Evolutionary conservation across 140 eudicot species (phyloP), one percentile per base, ranked within the genome.

Genomic region (Anethum foeniculum): DNA sequence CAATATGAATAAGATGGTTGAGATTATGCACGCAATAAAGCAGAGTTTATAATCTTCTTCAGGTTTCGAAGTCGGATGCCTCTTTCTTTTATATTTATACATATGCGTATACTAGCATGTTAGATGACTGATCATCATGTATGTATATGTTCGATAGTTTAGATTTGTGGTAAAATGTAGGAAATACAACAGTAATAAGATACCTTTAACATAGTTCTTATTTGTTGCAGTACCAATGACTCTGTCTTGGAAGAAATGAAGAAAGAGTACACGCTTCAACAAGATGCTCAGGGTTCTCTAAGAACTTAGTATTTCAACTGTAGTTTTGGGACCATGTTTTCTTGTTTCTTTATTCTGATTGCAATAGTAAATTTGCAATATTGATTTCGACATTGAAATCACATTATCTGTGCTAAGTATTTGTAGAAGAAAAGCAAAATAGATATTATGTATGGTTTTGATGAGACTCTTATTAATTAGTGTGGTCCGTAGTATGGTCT

Each of bases 221-320:
- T 81, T n/a, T 44, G 62, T 80, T 87, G 85, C 84, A 93, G 98
- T 86, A 94, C 98, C 7, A 94, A 92, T 83, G 97, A 94, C 79
- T 65, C 84, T 11, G 91, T 90, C 58, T 71, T 94, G 89, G 98
- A 94, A 83, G 85, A 89, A 86, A 90, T 92, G 98, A 94, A 94
- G 93, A 92, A 89, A 85, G 88, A 84, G 43, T 94, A 94, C 87
- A 81, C 88, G 80, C 94, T 88, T 77, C 94, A 92, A 81, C 87
- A 94, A 71, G 90, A 89, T 27, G 86, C 81, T 71, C 84, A 93
- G 82, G 84, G 84, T 77, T 86, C 94, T 65, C n/a, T 83, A 5
- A 83, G 87, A 38, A 78, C 79, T 56, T 89, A 76, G 69, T 38
- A 32, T 52, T 49, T 28, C 62, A 75, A 27, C 21, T 73, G 80